Conservation (phyloP, 2,329 filamentous ascomycete species). For the Capronia coronata region DNA sequence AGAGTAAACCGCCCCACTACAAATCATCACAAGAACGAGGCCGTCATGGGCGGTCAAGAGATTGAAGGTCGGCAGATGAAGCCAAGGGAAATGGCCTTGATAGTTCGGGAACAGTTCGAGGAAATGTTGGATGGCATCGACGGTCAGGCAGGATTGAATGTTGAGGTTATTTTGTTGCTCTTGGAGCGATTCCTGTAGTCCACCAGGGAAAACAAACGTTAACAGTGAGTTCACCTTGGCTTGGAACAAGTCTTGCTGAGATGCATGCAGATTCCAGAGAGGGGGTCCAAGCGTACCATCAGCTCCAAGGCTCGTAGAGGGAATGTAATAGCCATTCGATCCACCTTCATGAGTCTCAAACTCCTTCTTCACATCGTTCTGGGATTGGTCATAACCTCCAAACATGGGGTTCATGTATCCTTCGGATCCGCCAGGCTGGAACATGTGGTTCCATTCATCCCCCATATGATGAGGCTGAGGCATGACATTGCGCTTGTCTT, state of each 20-base stretch:
- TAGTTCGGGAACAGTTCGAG: slow-evolving; percentile 66
- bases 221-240: slow-evolving; percentile 43
- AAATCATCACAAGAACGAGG: slow-evolving; percentile 63
- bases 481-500: slow-evolving; percentile 50
- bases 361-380: slow-evolving; percentile 51
- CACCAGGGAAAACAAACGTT: slow-evolving; percentile 53
- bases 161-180: slow-evolving; percentile 47
- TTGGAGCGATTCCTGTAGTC: slow-evolving; percentile 52
- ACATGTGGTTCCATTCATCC: slow-evolving; percentile 70
- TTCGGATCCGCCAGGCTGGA: slow-evolving; percentile 64
- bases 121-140: slow-evolving; percentile 64
- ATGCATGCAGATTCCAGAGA: slow-evolving; percentile 43
- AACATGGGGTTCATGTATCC: slow-evolving; percentile 58
- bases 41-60: slow-evolving; percentile 60
- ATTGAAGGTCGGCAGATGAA: slow-evolving; percentile 66
- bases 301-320: slow-evolving; percentile 42
- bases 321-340: slow-evolving; percentile 44
- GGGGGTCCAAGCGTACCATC: slow-evolving; percentile 43
- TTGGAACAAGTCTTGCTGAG: slow-evolving; percentile 46
- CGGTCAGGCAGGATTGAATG: slow-evolving; percentile 52
- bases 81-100: slow-evolving; percentile 65
- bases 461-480: slow-evolving; percentile 48
- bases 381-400: slow-evolving; percentile 63
- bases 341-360: slow-evolving; percentile 46
- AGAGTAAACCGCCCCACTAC: slow-evolving; percentile 69